These are phyloP conservation scores for Microsporum ferrugineum DNA, from an alignment of 2,329 filamentous ascomycete species.

Conservation along the genomic window DNA sequence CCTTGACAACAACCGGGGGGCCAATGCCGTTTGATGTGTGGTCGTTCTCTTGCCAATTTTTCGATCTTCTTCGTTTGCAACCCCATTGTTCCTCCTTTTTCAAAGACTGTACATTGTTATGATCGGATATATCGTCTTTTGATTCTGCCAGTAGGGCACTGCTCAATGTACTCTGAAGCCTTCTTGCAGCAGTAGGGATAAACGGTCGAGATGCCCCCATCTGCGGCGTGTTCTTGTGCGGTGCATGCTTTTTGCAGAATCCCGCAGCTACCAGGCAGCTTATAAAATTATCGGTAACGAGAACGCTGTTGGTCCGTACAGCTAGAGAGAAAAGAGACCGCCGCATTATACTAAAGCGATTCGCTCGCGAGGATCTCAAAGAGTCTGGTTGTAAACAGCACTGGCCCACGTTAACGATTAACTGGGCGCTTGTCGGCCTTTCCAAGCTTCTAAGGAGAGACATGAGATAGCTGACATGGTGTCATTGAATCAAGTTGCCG, in stretches of 20 bases:
- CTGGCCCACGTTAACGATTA: conserved; percentile 34
- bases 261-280: conserved; percentile 42
- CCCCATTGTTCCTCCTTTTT: not conserved
- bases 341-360: conserved; percentile 22
- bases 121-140: not conserved
- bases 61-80: not conserved
- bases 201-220: not conserved
- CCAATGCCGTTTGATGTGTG: not conserved
- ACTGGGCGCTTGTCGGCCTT: conserved; percentile 39
- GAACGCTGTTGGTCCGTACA: conserved; percentile 14
- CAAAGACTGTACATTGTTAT: not conserved
- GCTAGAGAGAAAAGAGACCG: conserved; percentile 18
- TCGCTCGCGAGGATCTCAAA: conserved; percentile 13
- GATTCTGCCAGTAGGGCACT: not conserved
- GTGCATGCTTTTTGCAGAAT: conserved; percentile 40
- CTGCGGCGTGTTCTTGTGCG: conserved; percentile 13
- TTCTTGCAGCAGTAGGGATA: not conserved
- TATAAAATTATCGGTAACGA: conserved; percentile 44
- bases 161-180: not conserved
- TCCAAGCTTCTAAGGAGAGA: conserved; percentile 47
- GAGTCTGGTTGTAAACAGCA: conserved; percentile 17
- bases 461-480: conserved; percentile 55
- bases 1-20: not conserved
- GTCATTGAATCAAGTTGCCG: conserved; percentile 24
- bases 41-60: not conserved